phyloP scores from a whole-genome alignment of 768 basidiomycete genomes.

The Gloeopeniophorella convolvens region DNA sequence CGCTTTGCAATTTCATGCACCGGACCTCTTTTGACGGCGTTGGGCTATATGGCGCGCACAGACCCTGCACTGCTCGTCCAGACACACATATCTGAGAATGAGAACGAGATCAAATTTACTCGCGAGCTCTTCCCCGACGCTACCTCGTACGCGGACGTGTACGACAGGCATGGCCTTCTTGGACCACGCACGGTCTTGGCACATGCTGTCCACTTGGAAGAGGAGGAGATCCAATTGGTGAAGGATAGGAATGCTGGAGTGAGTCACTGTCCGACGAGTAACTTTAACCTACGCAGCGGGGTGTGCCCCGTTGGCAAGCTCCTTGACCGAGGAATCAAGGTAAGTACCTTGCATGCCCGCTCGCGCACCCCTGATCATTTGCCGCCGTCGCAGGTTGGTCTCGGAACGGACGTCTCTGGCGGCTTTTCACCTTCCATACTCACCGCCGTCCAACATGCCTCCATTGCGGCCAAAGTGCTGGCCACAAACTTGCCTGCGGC shows the following conservation, averaged over 20 bases:
- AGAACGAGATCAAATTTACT: conserved; percentile 60
- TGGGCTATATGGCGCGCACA: conserved; percentile 55
- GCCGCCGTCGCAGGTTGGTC: conserved; percentile 58
- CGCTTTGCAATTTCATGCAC: conserved; percentile 95
- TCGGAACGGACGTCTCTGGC: conserved; percentile 93
- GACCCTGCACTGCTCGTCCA: conserved; percentile 71
- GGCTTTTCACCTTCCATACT: conserved; percentile 82
- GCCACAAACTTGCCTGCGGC: conserved; percentile 38
- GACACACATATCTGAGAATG: conserved; percentile 90
- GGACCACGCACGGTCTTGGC: conserved; percentile 78
- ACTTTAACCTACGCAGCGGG: conserved; percentile 86
- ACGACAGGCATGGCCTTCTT: conserved; percentile 73
- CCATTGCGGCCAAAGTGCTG: conserved; percentile 74
- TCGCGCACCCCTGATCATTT: not conserved
- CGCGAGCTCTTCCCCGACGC: conserved; percentile 58
- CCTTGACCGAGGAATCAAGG: conserved; percentile 85
- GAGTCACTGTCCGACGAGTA: conserved; percentile 91
- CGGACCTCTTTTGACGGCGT: conserved; percentile 48
- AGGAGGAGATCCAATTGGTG: conserved; percentile 68
- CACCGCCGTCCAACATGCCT: conserved; percentile 63
- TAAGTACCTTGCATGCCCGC: not conserved
- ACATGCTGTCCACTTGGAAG: conserved; percentile 76
- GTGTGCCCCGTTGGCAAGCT: conserved; percentile 71
- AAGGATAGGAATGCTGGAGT: conserved; percentile 62
- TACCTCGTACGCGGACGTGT: conserved; percentile 69